Base-by-base conservation (phyloP, 768 basidiomycete species). In the Nevesoporus exiguus region DNA sequence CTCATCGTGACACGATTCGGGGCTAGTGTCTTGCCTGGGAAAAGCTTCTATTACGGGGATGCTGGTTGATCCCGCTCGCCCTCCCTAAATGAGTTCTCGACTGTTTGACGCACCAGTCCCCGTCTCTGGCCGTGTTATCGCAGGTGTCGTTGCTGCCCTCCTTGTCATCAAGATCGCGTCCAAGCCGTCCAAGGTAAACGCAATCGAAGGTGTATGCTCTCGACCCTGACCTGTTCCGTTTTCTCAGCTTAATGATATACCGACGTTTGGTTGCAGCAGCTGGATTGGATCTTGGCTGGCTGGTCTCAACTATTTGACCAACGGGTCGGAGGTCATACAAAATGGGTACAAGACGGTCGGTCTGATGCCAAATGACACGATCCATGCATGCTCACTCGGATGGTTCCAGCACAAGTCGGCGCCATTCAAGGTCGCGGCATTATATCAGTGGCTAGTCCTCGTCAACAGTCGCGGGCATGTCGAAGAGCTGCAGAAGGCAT, bases 211-310 rank as follows among this genome's bases (percentile, higher is more conserved):
- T 22, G 33, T 11, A n/a, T 29, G 27, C 17, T 29, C 25, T 44
- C 7, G 3, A 5, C 30, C 13, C 19, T 30, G 5, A 45, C 19
- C 31, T 19, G 7, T 1, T 21, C 21, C 19, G 30, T 21, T 31
- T 3, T 21, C 19, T 1, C 22, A 51, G 49, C 57, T 59, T 4
- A 43, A 52, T 19, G 13, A 25, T 7, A 46, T 60, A 22, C 59
- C 56, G 11, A 22, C 47, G 22, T 44, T 39, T 3, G 42, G 49
- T 5, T 40, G 50, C 3, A 46, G 13, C 8, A 22, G 1, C 3
- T 60, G 59, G 56, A 27, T 60, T 17, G 49, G 46, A 6, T 48
- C 59, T 10, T 58, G 52, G 56, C 52, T 36, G 48, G 59, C 53
- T 4, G 60, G 63, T 8, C 41, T 61, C 9, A 62, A 43, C 22